phyloP scores from a whole-genome alignment of 2,329 filamentous ascomycete species.

The Trichoderma sp. region DNA sequence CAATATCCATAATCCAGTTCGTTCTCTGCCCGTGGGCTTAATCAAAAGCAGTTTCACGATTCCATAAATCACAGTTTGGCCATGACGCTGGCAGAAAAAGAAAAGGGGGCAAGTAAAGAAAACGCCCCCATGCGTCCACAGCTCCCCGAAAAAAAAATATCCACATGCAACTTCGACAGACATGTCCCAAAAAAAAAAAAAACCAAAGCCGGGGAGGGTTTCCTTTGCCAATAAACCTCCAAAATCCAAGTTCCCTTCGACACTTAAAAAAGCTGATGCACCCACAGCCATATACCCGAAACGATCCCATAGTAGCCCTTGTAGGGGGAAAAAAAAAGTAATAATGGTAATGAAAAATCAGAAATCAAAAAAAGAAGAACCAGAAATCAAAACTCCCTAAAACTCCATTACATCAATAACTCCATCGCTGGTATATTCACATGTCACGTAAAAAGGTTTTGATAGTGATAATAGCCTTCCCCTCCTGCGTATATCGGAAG shows the following conservation, averaged over 20 bases:
- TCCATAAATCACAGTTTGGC: constrained; percentile 21
- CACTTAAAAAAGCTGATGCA: constrained; percentile 7
- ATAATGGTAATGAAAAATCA: background rate
- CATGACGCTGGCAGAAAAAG: constrained; percentile 12
- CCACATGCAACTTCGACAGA: constrained; percentile 17
- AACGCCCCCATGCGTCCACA: constrained; percentile 8
- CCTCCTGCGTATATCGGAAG: background rate
- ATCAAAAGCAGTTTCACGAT: background rate
- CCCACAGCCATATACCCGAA: constrained; percentile 1
- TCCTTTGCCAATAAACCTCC: constrained; percentile 6
- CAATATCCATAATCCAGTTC: constrained; percentile 21
- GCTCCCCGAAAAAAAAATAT: constrained; percentile 18
- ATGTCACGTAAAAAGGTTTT: constrained; percentile 34
- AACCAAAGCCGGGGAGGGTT: background rate
- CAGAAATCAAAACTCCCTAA: background rate
- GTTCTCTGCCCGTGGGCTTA: constrained; percentile 6
- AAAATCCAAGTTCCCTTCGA: background rate
- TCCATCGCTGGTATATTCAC: constrained; percentile 39
- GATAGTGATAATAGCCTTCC: constrained; percentile 32
- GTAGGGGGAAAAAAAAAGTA: background rate
- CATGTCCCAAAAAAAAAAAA: constrained; percentile 14
- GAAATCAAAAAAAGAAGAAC: background rate
- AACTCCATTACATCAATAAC: constrained; percentile 31
- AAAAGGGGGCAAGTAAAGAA: background rate
- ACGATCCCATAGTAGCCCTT: background rate